phyloP scores from a whole-genome alignment of 176 grass and related monocot genomes.

The Musa schizocarpa region DNA sequence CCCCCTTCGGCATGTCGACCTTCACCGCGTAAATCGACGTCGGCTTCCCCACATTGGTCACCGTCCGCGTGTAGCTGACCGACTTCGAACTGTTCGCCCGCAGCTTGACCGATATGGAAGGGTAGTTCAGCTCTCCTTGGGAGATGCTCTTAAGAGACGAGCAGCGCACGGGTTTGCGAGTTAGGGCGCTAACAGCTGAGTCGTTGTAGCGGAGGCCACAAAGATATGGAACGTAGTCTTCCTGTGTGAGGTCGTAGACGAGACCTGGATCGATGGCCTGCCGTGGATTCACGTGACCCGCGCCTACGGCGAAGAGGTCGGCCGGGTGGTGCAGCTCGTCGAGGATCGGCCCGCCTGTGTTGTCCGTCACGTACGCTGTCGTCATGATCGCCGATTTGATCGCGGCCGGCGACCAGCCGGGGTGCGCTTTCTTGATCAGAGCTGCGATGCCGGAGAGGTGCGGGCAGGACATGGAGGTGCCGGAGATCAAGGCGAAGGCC shows the following conservation, averaged over 20 bases:
- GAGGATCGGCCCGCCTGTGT: background rate
- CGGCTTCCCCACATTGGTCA: conserved; percentile 11
- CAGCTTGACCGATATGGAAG: background rate
- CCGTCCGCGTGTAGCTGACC: background rate
- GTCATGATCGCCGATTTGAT: conserved; percentile 39
- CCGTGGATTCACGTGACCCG: conserved; percentile 27
- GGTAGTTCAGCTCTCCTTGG: conserved; percentile 4
- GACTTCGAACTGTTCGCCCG: background rate
- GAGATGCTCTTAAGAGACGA: background rate
- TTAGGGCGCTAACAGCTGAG: too few relatives aligned
- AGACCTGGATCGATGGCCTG: conserved; percentile 23
- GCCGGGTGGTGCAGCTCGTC: background rate
- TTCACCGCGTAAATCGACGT: background rate
- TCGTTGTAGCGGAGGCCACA: background rate
- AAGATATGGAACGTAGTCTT: conserved; percentile 6
- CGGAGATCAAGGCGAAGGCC: conserved; percentile 9
- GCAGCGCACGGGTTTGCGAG: too few relatives aligned
- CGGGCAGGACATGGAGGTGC: conserved; percentile 32
- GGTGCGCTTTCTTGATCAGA: conserved; percentile 26
- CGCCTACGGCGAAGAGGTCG: conserved; percentile 13
- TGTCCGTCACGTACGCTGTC: conserved; percentile 2
- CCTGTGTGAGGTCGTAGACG: conserved; percentile 2
- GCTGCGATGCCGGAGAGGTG: conserved; percentile 29
- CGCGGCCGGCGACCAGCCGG: conserved; percentile 26
- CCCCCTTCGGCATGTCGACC: too few relatives aligned